Percentiles rank a stretch among this genome's conserved stretches.
Conservation (phyloP, 345 rosid species). For the Erysimum cheiranthoides region DNA sequence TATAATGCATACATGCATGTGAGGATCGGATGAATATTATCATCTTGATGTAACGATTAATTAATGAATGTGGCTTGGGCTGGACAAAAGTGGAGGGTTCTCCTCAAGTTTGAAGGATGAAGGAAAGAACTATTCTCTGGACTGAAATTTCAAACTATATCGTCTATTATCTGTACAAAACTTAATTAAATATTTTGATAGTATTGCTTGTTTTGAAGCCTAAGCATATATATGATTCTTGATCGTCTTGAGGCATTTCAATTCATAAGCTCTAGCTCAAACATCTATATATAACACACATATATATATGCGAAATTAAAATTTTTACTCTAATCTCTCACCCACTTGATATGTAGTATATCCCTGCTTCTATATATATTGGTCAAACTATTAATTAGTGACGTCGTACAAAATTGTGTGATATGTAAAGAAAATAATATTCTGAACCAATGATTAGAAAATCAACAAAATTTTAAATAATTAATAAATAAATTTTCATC, state of each 20-base stretch:
- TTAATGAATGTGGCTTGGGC: constrained; percentile 1
- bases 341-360: no score
- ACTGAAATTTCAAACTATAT: not conserved
- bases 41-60: not conserved
- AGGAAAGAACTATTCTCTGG: constrained; percentile 29
- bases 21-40: not conserved
- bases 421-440: no score
- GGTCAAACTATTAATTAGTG: no score
- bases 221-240: constrained; percentile 23
- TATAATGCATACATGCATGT: not conserved
- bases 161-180: not conserved
- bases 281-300: no score
- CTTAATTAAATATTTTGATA: not conserved
- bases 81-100: constrained; percentile 25
- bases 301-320: no score
- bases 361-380: no score
- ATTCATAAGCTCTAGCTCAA: not conserved
- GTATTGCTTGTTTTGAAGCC: constrained; percentile 35
- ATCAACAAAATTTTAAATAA: no score
- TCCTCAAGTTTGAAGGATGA: constrained; percentile 23
- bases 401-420: no score
- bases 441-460: no score
- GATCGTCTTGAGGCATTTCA: not conserved
- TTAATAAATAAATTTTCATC: no score
- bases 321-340: no score